A percentile compares a stretch with the other conserved stretches of the same genome.
Conservation (phyloP, 2,329 filamentous ascomycete genomes). For the Scytalidium sp. region DNA sequence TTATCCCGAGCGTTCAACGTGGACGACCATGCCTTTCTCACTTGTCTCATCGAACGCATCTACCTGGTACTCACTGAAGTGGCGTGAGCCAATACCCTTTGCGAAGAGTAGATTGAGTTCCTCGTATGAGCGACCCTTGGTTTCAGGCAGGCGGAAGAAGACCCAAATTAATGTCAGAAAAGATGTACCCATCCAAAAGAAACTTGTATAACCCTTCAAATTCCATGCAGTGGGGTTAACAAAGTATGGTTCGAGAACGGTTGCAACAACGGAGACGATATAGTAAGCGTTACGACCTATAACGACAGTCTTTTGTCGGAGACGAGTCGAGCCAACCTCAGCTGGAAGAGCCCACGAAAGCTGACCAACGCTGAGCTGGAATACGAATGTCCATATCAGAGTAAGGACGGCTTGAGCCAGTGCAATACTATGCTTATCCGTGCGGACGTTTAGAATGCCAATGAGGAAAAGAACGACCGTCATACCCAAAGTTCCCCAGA, state of each 20-base stretch:
- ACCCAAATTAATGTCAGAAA: conserved; percentile 45
- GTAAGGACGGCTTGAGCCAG: conserved; percentile 43
- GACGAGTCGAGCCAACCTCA: conserved; percentile 50
- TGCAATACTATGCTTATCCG: conserved; percentile 31
- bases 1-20: background rate
- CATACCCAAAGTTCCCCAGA: conserved; percentile 32
- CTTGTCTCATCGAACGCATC: conserved; percentile 4
- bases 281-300: conserved; percentile 49
- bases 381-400: conserved; percentile 50
- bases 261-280: conserved; percentile 42
- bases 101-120: conserved; percentile 43
- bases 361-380: conserved; percentile 53
- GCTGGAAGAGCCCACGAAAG: conserved; percentile 51
- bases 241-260: conserved; percentile 43
- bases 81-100: conserved; percentile 22
- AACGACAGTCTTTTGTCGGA: conserved; percentile 53
- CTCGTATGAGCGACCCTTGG: conserved; percentile 37
- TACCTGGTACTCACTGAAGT: conserved; percentile 13
- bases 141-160: conserved; percentile 43
- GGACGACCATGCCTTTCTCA: background rate
- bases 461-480: conserved; percentile 39
- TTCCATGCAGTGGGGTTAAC: conserved; percentile 43
- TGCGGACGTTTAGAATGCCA: conserved; percentile 36
- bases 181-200: conserved; percentile 44
- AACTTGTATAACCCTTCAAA: conserved; percentile 45